These are phyloP conservation scores for Chalaropsis ovoidea DNA, from an alignment of 2,329 filamentous ascomycete species.

Conservation along the genomic window DNA sequence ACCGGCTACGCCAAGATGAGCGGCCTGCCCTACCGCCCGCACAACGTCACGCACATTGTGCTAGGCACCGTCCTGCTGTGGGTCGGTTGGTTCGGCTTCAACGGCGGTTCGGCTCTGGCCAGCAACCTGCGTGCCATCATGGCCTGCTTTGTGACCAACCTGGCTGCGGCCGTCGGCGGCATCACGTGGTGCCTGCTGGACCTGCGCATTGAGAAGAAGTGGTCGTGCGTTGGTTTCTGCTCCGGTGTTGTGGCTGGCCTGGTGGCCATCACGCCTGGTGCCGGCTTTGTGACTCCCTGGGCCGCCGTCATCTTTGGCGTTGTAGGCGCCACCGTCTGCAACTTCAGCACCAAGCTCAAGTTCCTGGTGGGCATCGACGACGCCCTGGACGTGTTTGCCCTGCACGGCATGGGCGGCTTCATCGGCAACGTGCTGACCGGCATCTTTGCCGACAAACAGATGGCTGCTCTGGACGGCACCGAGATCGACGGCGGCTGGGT, in stretches of 20 bases:
- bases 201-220: slow-evolving; percentile 85
- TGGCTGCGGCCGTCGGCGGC: slow-evolving; percentile 71
- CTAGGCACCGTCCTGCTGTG: slow-evolving; percentile 68
- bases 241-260: slow-evolving; percentile 79
- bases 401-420: slow-evolving; percentile 77
- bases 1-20: slow-evolving; percentile 51
- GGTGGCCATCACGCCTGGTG: slow-evolving; percentile 75
- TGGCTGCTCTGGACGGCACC: slow-evolving; percentile 59
- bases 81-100: slow-evolving; percentile 97
- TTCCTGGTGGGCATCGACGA: slow-evolving; percentile 68
- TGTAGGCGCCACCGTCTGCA: slow-evolving; percentile 56
- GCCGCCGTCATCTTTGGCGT: slow-evolving; percentile 50
- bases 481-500: slow-evolving; percentile 56
- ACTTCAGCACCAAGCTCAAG: slow-evolving; percentile 79
- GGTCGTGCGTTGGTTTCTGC: slow-evolving; percentile 89
- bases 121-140: slow-evolving; percentile 82
- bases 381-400: slow-evolving; percentile 81
- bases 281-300: slow-evolving; percentile 66
- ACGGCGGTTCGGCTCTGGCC: slow-evolving; percentile 69
- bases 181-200: slow-evolving; percentile 79
- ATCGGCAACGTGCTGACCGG: slow-evolving; percentile 70
- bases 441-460: slow-evolving; percentile 63
- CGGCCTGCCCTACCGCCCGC: slow-evolving; percentile 56
- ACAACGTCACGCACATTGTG: slow-evolving; percentile 65
- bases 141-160: slow-evolving; percentile 79